Evolutionary conservation across 1,284 basidiomycete species (phyloP), one percentile per base, ranked within the genome.

Genomic region (Naganishia albida): DNA sequence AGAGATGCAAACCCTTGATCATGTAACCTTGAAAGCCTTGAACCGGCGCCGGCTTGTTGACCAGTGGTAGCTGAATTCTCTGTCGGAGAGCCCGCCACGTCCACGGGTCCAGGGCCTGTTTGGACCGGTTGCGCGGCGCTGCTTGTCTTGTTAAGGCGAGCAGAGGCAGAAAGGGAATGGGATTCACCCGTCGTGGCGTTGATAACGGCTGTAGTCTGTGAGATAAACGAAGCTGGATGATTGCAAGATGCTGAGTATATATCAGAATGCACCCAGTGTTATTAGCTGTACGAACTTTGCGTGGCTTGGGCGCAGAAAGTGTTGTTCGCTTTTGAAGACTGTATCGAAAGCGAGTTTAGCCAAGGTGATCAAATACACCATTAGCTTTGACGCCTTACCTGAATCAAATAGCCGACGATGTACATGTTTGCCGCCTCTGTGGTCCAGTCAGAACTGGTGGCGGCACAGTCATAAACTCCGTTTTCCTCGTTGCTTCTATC

Each of bases 401-500:
- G 56, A 34, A 60, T 60, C 46, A 60, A 20, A 26, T 60, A 60
- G 15, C 56, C 56, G 7, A 34, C 56, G 15, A 60, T 49, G 26
- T 60, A 60, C 56, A 60, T 50, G 34, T 60, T 60, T 7, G 28
- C 46, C 20, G 39, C 28, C 30, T 60, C 46, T 13, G 49, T 60
- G n/a, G 46, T 60, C 46, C 30, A 39, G 18, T 60, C 46, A 23
- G 46, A 60, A 28, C 56, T 60, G 34, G 56, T 60, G 3, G 56
- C 56, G 2, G 56, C 46, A 23, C 56, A 60, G 23, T 60, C 56
- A 23, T 60, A 60, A 1, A 60, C 56, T 2, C 56, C 56, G 34
- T 60, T 60, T 20, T 60, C 56, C 28, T 60, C 56, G 34, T 50
- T 60, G 46, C 15, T 13, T 38, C 56, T 60, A 26, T 15, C 39